Base-by-base conservation (phyloP, 345 rosid species). In the Gossypium stocksii region DNA sequence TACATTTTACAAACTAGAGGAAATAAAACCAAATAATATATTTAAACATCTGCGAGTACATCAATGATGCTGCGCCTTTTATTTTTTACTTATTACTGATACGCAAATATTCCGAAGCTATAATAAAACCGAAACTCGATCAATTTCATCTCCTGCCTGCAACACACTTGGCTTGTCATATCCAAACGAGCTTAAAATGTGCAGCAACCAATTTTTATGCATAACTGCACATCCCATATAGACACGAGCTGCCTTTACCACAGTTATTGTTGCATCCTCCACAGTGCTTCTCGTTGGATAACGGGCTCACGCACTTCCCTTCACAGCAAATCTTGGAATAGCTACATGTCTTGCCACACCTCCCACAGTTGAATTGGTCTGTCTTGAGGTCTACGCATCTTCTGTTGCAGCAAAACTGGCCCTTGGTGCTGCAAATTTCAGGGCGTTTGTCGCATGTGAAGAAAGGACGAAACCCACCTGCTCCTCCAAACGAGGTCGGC, bases 201-300 rank as follows among this genome's bases (percentile, higher is more conserved):
- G 1, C 3, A 19, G 13, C 22, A 16, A 7, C 23, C 48, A 64
- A 64, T 27, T 60, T 70, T 52, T 77, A 83, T 0, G 91, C 90
- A 70, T 88, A 89, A 74, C 43, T 84, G 75, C 94, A 88, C 85
- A 88, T 84, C 12, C 91, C 90, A 76, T 77, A 86, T 0, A 77
- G 70, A 60, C 94, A 86, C 1, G 73, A 9, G 43, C 70, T 84
- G 25, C 87, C 88, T 76, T 84, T 86, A 53, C 82, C 72, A 71
- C 94, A 90, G 78, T 77, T 84, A 70, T 80, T 89, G 76, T 74
- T 79, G 81, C 90, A 90, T 14, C 80, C 88, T 16, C 91, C 91
- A 54, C 91, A 90, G 41, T 90, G 84, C 57, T 84, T 80, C 76
- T 15, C 76, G 82, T 83, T 78, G 54, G 70, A 79, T 86, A 73